These are phyloP conservation scores for Fusarium scirpi DNA, from an alignment of 2,329 filamentous ascomycete species.

Conservation along the genomic window DNA sequence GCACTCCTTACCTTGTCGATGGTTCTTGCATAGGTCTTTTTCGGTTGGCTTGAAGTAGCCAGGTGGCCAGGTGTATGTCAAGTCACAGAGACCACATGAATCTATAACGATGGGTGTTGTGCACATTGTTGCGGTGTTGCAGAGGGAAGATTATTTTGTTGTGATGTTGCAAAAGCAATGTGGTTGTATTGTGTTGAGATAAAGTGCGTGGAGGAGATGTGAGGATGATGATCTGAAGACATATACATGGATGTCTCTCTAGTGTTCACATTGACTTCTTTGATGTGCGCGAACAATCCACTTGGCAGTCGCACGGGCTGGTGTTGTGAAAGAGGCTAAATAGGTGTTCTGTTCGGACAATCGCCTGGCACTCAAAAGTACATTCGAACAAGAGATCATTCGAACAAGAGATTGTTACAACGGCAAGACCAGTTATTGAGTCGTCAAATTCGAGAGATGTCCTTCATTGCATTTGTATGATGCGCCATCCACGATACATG, in stretches of 20 bases:
- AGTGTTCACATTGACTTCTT: not conserved
- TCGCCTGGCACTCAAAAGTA: rapidly evolving
- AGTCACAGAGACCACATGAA: not conserved
- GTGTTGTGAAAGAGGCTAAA: rapidly evolving
- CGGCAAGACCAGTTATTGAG: rapidly evolving
- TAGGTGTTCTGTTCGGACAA: not conserved
- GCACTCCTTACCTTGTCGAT: not conserved
- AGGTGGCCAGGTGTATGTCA: not conserved
- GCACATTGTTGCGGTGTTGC: not conserved
- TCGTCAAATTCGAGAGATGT: no score
- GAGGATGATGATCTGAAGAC: not conserved
- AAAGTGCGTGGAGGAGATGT: rapidly evolving
- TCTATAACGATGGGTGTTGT: not conserved
- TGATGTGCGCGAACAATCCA: not conserved
- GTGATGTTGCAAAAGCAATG: not conserved
- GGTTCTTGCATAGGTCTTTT: not conserved
- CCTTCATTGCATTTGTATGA: rapidly evolving
- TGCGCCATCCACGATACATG: not conserved
- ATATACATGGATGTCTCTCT: not conserved
- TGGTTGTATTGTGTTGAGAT: not conserved
- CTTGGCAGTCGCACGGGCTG: not conserved
- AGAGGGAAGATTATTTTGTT: not conserved
- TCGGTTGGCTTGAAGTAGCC: not conserved
- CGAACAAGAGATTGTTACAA: not conserved
- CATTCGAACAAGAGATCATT: not conserved